phyloP scores from a whole-genome alignment of 768 basidiomycete genomes.

The Hemileccinum impolitum region DNA sequence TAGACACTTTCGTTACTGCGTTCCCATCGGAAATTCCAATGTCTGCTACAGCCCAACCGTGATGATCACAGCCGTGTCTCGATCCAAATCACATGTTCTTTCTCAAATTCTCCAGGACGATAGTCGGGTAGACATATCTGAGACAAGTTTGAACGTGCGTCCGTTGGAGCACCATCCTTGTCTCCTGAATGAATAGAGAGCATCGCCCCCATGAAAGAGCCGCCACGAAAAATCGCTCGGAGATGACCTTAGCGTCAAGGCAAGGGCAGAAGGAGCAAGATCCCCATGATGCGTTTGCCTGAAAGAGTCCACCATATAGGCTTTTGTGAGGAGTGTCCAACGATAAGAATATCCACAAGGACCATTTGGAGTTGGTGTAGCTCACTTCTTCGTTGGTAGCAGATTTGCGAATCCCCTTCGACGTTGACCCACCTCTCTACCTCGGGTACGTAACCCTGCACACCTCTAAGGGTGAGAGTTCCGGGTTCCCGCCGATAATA shows the following conservation, averaged over 20 bases:
- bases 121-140: background rate
- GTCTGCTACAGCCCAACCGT: background rate
- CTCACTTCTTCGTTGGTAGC: background rate
- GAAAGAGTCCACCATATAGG: background rate
- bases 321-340: background rate
- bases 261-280: background rate
- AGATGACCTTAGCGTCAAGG: background rate
- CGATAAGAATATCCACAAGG: background rate
- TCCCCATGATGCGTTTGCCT: background rate
- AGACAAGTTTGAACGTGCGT: background rate
- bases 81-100: background rate
- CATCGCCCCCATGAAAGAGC: background rate
- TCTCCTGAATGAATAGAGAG: background rate
- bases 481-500: background rate
- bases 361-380: background rate
- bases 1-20: background rate
- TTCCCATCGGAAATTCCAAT: slow-evolving; percentile 5
- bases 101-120: background rate
- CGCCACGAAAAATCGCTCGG: background rate
- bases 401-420: background rate
- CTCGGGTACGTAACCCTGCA: background rate
- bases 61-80: background rate
- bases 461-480: background rate
- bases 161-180: background rate
- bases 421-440: background rate